Evolutionary conservation across 192 early-diverging fungal species (phyloP).

Genomic region (Mortierella antarctica): DNA sequence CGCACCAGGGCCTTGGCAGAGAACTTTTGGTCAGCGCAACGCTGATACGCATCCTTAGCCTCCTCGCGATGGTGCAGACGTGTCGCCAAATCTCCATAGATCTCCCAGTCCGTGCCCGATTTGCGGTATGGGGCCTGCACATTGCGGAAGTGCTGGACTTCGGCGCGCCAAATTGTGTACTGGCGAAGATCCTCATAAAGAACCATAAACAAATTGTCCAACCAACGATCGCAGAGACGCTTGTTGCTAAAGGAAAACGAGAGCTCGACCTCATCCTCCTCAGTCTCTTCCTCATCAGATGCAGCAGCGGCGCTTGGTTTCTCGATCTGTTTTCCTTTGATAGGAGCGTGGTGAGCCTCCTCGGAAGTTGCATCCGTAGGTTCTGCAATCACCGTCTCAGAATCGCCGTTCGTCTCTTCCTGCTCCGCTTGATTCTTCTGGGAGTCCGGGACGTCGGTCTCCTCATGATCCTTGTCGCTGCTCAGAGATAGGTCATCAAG

Average conservation of each 20-base stretch:
- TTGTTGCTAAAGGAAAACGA: constrained; percentile 91
- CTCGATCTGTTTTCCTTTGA: constrained; percentile 60
- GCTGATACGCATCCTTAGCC: constrained; percentile 91
- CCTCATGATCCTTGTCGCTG: constrained; percentile 37
- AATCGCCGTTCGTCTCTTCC: constrained; percentile 52
- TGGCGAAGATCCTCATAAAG: constrained; percentile 95
- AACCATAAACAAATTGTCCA: constrained; percentile 99
- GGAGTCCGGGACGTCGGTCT: constrained; percentile 27
- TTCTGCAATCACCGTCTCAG: constrained; percentile 43
- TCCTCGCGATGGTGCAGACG: constrained; percentile 89
- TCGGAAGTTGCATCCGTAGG: constrained; percentile 10
- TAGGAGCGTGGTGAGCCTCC: constrained; percentile 9
- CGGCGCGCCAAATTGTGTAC: constrained; percentile 93
- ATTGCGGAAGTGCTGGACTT: constrained; percentile 80
- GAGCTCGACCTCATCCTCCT: constrained; percentile 58
- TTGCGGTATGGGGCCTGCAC: constrained; percentile 87
- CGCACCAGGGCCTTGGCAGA: constrained; percentile 91
- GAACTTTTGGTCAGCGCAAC: constrained; percentile 90
- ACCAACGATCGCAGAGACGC: constrained; percentile 98
- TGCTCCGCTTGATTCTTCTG: constrained; percentile 56
- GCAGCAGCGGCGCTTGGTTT: constrained; percentile 54
- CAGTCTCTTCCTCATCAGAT: constrained; percentile 32
- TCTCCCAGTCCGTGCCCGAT: constrained; percentile 98
- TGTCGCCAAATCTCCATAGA: constrained; percentile 91
- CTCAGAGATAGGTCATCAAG: constrained; percentile 38